Percentiles rank a stretch among this genome's conserved stretches.
phyloP scores from a whole-genome alignment of 1,139 yeast species.

The Wickerhamiella infanticola region DNA sequence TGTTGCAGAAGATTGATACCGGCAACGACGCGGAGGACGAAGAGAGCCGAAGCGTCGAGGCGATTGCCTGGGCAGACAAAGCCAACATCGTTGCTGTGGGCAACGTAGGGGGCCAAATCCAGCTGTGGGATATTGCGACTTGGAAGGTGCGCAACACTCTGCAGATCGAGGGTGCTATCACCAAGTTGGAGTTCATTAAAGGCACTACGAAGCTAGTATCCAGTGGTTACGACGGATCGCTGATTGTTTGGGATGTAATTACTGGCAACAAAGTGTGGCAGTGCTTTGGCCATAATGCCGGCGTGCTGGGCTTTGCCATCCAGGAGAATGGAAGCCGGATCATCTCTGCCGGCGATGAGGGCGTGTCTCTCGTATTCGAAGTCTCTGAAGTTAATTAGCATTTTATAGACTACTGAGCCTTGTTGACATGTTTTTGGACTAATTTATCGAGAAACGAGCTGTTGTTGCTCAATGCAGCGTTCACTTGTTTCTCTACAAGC shows the following conservation, averaged over 20 bases:
- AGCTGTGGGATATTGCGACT: conserved; percentile 64
- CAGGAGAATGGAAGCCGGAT: conserved; percentile 51
- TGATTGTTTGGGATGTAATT: conserved; percentile 80
- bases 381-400: conserved; percentile 1
- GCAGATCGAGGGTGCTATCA: conserved; percentile 64
- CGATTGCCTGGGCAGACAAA: conserved; percentile 66
- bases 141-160: conserved; percentile 74
- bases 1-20: conserved; percentile 38
- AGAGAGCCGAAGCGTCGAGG: conserved; percentile 71
- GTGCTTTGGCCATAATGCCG: conserved; percentile 89
- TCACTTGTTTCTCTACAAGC: conserved; percentile 73
- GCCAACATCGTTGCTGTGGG: conserved; percentile 64
- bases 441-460: not conserved
- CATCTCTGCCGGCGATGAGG: conserved; percentile 96
- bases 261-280: conserved; percentile 60
- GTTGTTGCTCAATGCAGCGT: conserved; percentile 35
- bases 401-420: not conserved
- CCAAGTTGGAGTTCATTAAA: conserved; percentile 54
- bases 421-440: not conserved
- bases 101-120: conserved; percentile 71
- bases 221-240: conserved; percentile 69
- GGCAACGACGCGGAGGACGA: conserved; percentile 41
- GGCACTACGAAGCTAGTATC: conserved; percentile 48
- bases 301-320: conserved; percentile 67
- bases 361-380: conserved; percentile 66